phyloP scores from a whole-genome alignment of 495 filamentous ascomycete species.

The Bombardia bombarda region DNA sequence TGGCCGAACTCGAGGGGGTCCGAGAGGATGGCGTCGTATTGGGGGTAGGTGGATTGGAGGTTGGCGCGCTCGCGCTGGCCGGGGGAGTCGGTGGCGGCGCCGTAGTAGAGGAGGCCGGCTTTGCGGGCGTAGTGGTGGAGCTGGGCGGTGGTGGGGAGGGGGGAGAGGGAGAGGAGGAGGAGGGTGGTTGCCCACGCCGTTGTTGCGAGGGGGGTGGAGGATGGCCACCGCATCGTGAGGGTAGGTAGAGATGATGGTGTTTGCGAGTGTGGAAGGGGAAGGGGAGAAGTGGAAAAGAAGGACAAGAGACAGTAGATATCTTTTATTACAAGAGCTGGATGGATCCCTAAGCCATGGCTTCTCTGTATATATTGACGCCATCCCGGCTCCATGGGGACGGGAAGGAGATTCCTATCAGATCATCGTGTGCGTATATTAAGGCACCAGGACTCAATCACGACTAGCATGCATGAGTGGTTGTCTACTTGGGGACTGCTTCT shows the following conservation, averaged over 20 bases:
- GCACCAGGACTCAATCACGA: background rate
- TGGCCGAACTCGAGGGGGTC: constrained; percentile 43
- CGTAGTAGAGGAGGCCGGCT: constrained; percentile 41
- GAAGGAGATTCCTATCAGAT: constrained; percentile 1
- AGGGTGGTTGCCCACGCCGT: constrained; percentile 6
- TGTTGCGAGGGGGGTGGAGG: constrained; percentile 5
- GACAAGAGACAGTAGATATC: background rate
- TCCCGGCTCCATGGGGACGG: constrained; percentile 12
- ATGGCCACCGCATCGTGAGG: constrained; percentile 5
- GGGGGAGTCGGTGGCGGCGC: constrained; percentile 41
- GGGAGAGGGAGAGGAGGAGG: background rate
- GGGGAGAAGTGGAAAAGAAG: background rate
- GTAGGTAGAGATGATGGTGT: background rate
- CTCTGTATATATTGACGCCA: background rate
- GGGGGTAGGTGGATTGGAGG: constrained; percentile 14
- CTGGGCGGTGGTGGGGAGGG: constrained; percentile 17
- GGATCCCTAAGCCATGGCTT: background rate
- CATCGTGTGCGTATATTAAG: constrained; percentile 4
- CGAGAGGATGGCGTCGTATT: constrained; percentile 31
- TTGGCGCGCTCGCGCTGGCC: constrained; percentile 29
- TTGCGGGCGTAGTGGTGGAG: constrained; percentile 30
- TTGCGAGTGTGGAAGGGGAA: background rate
- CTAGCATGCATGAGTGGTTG: too few relatives aligned
- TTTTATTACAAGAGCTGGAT: background rate
- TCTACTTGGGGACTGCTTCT: too few relatives aligned